Conservation (phyloP, 225 moss, liverwort and hornwort genomes). For the Marchantia polymorpha region DNA sequence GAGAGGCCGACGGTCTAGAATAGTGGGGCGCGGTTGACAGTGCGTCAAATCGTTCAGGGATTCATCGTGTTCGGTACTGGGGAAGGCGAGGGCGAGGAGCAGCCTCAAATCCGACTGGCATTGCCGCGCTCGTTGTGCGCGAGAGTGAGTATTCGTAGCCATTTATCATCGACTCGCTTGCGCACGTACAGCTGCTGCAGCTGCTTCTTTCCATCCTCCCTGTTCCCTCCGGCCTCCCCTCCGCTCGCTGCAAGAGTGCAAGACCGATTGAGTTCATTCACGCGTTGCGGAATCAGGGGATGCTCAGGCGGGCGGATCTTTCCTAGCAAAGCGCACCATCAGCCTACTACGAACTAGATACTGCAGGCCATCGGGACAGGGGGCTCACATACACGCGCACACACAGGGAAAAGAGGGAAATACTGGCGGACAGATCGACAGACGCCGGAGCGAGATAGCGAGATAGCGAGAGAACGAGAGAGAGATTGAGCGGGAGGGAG, state of each 20-base stretch:
- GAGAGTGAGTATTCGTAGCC: background rate
- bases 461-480: background rate
- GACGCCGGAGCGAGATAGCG: background rate
- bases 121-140: background rate
- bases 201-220: background rate
- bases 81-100: background rate
- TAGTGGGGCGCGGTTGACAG: background rate
- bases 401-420: background rate
- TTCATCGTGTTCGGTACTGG: background rate
- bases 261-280: background rate
- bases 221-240: conserved; percentile 9
- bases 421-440: background rate
- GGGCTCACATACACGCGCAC: background rate
- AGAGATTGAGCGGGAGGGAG: background rate
- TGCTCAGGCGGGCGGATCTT: conserved; percentile 4
- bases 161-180: background rate
- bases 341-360: background rate
- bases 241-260: conserved; percentile 3
- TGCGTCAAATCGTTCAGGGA: background rate
- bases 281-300: background rate
- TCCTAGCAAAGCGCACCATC: background rate
- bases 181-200: background rate
- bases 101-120: background rate
- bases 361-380: background rate
- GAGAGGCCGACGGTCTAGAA: background rate